These are phyloP conservation scores for Trametes sp. DNA, from an alignment of 1,284 basidiomycete species.

Conservation along the genomic window DNA sequence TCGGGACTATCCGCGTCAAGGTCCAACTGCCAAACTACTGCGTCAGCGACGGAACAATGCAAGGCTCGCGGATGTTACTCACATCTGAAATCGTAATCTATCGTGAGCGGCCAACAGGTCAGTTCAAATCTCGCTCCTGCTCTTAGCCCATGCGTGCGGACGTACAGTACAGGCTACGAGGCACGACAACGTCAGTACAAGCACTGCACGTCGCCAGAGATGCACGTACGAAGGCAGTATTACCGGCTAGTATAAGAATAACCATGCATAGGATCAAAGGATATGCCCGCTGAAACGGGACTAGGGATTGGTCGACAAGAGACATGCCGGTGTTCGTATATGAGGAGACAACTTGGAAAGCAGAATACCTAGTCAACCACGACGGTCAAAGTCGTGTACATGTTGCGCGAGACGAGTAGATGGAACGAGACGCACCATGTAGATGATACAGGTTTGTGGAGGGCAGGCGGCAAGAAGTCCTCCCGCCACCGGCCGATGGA, in stretches of 20 bases:
- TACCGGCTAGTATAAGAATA: conserved; percentile 87
- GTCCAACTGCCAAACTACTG: conserved; percentile 66
- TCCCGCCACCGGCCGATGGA: conserved; percentile 56
- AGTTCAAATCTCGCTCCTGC: not conserved
- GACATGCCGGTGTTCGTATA: conserved; percentile 93
- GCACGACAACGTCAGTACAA: not conserved
- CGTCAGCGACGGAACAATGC: not conserved
- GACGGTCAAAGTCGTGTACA: not conserved
- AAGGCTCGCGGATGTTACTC: conserved; percentile 29
- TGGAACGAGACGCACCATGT: conserved; percentile 56
- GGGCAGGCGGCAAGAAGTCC: conserved; percentile 64
- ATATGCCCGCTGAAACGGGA: conserved; percentile 89
- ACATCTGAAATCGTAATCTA: conserved; percentile 75
- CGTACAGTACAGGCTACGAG: conserved; percentile 32
- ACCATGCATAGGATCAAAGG: conserved; percentile 75
- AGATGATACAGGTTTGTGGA: conserved; percentile 59
- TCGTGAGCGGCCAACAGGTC: not conserved
- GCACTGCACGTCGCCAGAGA: not conserved
- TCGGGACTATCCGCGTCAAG: conserved; percentile 69
- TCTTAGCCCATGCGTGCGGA: not conserved
- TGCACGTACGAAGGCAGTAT: conserved; percentile 88
- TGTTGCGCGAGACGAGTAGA: not conserved
- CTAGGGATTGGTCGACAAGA: conserved; percentile 89
- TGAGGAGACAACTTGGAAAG: conserved; percentile 87
- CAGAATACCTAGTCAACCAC: conserved; percentile 70